Conservation (phyloP, 2,329 filamentous ascomycete species). For the Beauveria rudraprayagi region DNA sequence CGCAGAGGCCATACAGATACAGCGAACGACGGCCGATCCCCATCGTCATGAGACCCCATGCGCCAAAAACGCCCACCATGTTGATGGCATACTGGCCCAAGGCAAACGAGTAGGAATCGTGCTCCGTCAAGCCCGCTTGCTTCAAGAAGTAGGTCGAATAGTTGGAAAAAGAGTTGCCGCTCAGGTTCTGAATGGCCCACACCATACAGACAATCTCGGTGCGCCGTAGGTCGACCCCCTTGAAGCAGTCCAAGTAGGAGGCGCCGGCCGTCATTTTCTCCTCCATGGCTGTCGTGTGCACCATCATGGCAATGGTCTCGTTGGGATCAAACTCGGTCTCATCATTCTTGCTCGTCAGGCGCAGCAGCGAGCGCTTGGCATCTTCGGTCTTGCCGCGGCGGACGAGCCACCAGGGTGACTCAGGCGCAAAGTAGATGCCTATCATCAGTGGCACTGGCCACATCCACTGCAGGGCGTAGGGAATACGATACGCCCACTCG, state of each 20-base stretch:
- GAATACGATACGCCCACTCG: slow-evolving; percentile 62
- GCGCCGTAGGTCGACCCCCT: slow-evolving; percentile 65
- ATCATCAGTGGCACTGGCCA: slow-evolving; percentile 62
- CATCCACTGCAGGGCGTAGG: slow-evolving; percentile 70
- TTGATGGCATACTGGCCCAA: slow-evolving; percentile 62
- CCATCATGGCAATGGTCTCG: slow-evolving; percentile 87
- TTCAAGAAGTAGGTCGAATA: slow-evolving; percentile 58
- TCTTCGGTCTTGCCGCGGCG: slow-evolving; percentile 56
- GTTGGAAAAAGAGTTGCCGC: slow-evolving; percentile 56
- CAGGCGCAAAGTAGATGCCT: slow-evolving; percentile 60
- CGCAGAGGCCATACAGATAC: slow-evolving; percentile 67
- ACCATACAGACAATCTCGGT: slow-evolving; percentile 63
- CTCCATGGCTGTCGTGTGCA: slow-evolving; percentile 77
- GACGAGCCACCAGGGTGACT: slow-evolving; percentile 71
- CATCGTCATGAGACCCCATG: slow-evolving; percentile 70
- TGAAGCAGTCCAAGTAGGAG: slow-evolving; percentile 77
- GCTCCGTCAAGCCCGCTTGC: slow-evolving; percentile 47
- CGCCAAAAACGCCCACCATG: slow-evolving; percentile 72
- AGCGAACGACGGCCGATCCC: slow-evolving; percentile 69
- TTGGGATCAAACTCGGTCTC: slow-evolving; percentile 72
- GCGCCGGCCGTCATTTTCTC: slow-evolving; percentile 65
- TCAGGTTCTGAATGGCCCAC: slow-evolving; percentile 57
- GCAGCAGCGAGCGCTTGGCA: slow-evolving; percentile 57
- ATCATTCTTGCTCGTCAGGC: slow-evolving; percentile 53
- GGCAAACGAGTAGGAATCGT: slow-evolving; percentile 50